Base-by-base conservation (phyloP, 176 grass and related monocot genomes). In the Aegilops umbellulata region DNA sequence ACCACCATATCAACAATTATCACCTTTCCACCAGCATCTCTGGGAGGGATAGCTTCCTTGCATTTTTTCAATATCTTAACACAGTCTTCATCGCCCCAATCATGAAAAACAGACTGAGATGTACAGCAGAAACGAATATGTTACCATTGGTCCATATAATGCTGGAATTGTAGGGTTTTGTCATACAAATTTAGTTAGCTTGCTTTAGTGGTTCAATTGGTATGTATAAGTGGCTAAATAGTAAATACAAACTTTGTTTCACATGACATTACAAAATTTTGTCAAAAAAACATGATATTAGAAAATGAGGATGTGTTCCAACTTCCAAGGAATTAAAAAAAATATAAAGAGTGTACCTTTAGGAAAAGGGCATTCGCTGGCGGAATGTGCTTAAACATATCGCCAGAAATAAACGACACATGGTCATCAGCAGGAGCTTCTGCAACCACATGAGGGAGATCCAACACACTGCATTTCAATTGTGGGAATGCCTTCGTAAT, bases 381-480 rank as follows among this genome's bases (percentile, higher is more conserved):
- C 22, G 91, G 91, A 74, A 90, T 65, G 20, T 3, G 10, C 22
- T 64, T 42, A 22, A 87, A 87, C 91, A 93, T 93, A n/a, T 85
- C 74, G 2, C 91, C 88, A 4, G 30, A 57, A 35, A 90, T 44
- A 46, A 69, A 87, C 30, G 67, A 15, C 47, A 90, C 85, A 17
- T 49, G 9, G 0, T 58, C 39, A 34, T 58, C 38, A 5, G 12
- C 26, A 11, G 76, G 69, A 76, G 76, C 39, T 4, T 77, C 16
- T 38, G 49, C 80, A 22, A 93, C 80, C 16, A 93, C 87, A 16
- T 85, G 80, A 25, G 91, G 91, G 65, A 90, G 87, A 64, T 93
- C 87, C 38, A 90, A 77, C 4, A 93, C 82, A 3, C 6, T 85
- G 69, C 88, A 93, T 60, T 90, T 81, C 4, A 93, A n/a, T 4